Conservation (phyloP, 768 basidiomycete species). For the Tylopilus intermedius region DNA sequence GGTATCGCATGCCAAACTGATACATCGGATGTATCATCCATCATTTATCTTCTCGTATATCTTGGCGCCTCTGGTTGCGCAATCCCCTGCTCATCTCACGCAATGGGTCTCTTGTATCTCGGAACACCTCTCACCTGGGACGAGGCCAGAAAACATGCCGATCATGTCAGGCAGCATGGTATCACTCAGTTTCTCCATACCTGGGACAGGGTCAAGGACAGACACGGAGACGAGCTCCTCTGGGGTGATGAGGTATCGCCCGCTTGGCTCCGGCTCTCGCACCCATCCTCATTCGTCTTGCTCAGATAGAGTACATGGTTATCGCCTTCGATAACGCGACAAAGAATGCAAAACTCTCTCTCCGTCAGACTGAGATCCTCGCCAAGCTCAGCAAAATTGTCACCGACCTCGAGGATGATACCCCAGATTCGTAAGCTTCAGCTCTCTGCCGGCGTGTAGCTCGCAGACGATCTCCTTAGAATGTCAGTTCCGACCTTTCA, state of each 20-base stretch:
- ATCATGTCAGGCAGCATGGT: constrained; percentile 88
- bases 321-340: constrained; percentile 72
- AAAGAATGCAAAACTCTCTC: constrained; percentile 81
- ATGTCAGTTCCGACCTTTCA: constrained; percentile 85
- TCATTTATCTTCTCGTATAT: neutral
- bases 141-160: constrained; percentile 78
- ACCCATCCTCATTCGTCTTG: constrained; percentile 8
- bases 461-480: constrained; percentile 32
- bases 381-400: constrained; percentile 68
- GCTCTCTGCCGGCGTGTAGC: neutral
- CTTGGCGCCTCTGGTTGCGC: constrained; percentile 5
- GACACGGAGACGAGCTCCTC: constrained; percentile 83
- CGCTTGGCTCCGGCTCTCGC: constrained; percentile 1
- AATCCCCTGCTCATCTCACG: constrained; percentile 8
- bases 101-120: constrained; percentile 88
- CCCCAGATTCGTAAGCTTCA: constrained; percentile 50
- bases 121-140: constrained; percentile 93
- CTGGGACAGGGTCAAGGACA: constrained; percentile 89
- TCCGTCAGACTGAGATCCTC: constrained; percentile 94
- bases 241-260: constrained; percentile 94
- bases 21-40: neutral
- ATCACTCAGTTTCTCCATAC: constrained; percentile 92
- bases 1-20: neutral
- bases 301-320: constrained; percentile 94
- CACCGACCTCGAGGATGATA: constrained; percentile 50